phyloP scores from a whole-genome alignment of 805 yeast species.

The Saccharomycopsis sp. region DNA sequence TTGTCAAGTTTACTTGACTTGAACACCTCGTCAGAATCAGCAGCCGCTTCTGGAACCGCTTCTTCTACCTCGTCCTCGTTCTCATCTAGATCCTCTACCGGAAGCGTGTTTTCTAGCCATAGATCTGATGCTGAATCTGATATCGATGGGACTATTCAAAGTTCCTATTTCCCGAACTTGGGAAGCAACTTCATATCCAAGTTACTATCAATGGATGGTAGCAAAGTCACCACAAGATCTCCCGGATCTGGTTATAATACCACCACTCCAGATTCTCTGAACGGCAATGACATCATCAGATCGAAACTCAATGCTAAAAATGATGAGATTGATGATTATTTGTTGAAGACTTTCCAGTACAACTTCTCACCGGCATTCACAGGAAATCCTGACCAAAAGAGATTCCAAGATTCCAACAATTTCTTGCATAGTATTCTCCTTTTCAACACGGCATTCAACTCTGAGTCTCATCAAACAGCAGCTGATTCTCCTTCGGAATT shows the following conservation, averaged over 20 bases:
- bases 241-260: not conserved
- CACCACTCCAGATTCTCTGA: not conserved
- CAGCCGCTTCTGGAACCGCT: conserved; percentile 5
- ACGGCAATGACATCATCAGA: not conserved
- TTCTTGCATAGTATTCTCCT: conserved; percentile 9
- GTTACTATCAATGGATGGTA: not conserved
- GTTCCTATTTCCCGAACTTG: not conserved
- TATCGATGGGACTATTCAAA: not conserved
- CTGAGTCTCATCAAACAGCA: not conserved
- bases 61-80: not conserved
- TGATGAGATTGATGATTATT: conserved; percentile 6
- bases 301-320: not conserved
- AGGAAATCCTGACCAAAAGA: conserved; percentile 6
- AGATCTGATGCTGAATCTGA: not conserved
- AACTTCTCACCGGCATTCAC: conserved; percentile 9
- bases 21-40: not conserved
- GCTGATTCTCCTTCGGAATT: not conserved
- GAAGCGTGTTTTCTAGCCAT: not conserved
- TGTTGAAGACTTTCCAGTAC: conserved; percentile 16
- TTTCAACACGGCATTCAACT: not conserved
- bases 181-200: not conserved
- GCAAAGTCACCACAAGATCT: not conserved
- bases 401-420: conserved; percentile 10
- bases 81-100: not conserved
- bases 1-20: not conserved